Evolutionary conservation across 768 basidiomycete genomes (phyloP).

Genomic region (Pleurotus giganteus): DNA sequence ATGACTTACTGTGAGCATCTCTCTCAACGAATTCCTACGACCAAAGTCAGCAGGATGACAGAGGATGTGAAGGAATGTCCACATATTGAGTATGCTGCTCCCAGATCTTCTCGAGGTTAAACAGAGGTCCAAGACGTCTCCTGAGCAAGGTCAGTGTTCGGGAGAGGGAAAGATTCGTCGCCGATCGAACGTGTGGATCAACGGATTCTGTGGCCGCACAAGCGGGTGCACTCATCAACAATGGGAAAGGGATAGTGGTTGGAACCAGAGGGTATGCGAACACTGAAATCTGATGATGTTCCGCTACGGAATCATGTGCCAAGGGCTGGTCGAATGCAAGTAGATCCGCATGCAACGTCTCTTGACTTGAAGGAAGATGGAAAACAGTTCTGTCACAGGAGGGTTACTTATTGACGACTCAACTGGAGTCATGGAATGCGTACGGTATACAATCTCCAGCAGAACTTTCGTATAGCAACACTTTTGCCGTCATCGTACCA

Average conservation of each 20-base stretch:
- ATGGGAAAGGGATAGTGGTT: neutral
- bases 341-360: constrained; percentile 1
- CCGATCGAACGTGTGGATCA: constrained; percentile 6
- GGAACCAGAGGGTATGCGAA: constrained; percentile 8
- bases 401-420: neutral
- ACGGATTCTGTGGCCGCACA: neutral
- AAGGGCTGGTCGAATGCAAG: neutral
- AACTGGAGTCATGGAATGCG: neutral
- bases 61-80: neutral
- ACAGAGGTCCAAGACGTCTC: constrained; percentile 4
- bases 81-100: constrained; percentile 9
- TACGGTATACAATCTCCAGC: neutral
- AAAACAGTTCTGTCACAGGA: neutral
- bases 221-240: constrained; percentile 3
- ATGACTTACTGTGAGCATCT: constrained; percentile 4
- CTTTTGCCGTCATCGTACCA: neutral
- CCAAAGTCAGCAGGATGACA: neutral
- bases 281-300: neutral
- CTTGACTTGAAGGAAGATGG: constrained; percentile 5
- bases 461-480: neutral
- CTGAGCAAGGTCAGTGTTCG: constrained; percentile 5
- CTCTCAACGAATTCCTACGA: constrained; percentile 9
- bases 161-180: constrained; percentile 5
- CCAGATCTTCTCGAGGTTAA: constrained; percentile 6
- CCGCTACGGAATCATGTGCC: neutral